Percentiles rank a stretch among this genome's conserved stretches.
Conservation (phyloP, 352 stramenopile species). For the Thalassiosira hispida region DNA sequence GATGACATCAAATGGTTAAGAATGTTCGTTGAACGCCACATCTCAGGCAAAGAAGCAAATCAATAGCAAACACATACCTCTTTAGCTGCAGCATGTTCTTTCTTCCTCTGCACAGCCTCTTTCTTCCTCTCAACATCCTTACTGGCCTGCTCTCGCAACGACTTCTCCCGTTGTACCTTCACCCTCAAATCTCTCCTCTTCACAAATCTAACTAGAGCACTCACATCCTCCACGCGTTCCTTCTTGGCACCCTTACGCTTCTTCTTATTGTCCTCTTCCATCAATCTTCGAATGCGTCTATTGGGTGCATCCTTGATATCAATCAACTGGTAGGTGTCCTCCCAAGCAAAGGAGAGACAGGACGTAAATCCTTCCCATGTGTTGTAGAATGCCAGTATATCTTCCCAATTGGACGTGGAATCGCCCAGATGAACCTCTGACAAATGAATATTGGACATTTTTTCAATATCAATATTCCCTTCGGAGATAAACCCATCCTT, state of each 20-base stretch:
- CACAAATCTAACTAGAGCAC: conserved; percentile 84
- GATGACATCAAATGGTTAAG: background rate
- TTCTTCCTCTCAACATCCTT: conserved; percentile 65
- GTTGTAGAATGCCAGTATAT: conserved; percentile 84
- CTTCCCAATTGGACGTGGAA: conserved; percentile 59
- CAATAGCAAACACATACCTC: conserved; percentile 53
- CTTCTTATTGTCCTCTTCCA: conserved; percentile 90
- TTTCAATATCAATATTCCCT: conserved; percentile 55
- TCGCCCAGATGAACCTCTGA: conserved; percentile 77
- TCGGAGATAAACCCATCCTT: conserved; percentile 56
- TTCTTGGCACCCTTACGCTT: conserved; percentile 78
- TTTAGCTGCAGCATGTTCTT: conserved; percentile 57
- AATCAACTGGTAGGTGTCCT: conserved; percentile 76
- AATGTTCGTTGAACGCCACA: too few species aligned
- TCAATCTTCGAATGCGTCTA: conserved; percentile 83
- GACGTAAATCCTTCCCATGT: conserved; percentile 85
- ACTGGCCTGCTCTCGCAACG: conserved; percentile 71
- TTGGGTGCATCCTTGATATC: conserved; percentile 76
- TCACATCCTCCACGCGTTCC: conserved; percentile 85
- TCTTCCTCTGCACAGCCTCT: conserved; percentile 59
- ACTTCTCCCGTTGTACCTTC: conserved; percentile 57
- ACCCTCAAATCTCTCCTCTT: conserved; percentile 87
- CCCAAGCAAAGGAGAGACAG: conserved; percentile 86
- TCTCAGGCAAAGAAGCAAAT: too few species aligned
- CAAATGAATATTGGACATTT: conserved; percentile 56